A percentile compares a stretch with the other conserved stretches of the same genome.
phyloP scores from a whole-genome alignment of 2,329 filamentous ascomycete species.

The Colletotrichum shisoi region DNA sequence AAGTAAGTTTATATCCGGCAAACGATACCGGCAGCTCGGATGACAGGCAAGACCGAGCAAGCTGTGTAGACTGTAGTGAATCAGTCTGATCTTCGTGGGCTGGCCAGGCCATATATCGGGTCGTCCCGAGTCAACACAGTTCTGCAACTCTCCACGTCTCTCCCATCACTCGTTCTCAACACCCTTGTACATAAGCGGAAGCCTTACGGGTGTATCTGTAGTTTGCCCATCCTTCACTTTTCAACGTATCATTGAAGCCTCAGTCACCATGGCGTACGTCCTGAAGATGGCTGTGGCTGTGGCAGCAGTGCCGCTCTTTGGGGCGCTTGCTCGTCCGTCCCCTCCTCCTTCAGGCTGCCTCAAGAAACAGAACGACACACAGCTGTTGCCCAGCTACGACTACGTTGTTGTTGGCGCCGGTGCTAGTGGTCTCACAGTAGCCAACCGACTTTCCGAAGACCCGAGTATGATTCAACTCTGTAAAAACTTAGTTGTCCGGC shows the following conservation, averaged over 20 bases:
- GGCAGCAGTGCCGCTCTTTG: slow-evolving; percentile 33
- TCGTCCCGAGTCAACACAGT: slow-evolving; percentile 23
- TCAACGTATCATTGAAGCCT: slow-evolving; percentile 2
- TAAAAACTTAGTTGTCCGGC: background rate
- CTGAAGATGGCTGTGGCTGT: slow-evolving; percentile 30
- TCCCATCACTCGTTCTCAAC: slow-evolving; percentile 18
- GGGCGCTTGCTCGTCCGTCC: slow-evolving; percentile 30
- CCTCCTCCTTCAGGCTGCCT: slow-evolving; percentile 23
- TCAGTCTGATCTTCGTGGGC: slow-evolving; percentile 7
- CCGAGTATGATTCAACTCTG: slow-evolving; percentile 35
- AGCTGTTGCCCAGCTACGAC: slow-evolving; percentile 42
- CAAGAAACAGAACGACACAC: slow-evolving; percentile 11
- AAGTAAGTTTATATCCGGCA: slow-evolving; percentile 20
- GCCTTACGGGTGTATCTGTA: background rate
- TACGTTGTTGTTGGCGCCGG: slow-evolving; percentile 50
- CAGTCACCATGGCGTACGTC: slow-evolving; percentile 22
- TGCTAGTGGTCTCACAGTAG: slow-evolving; percentile 49
- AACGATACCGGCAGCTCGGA: slow-evolving; percentile 7
- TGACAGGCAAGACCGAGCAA: background rate
- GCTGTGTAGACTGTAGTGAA: slow-evolving; percentile 13
- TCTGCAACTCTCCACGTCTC: slow-evolving; percentile 11
- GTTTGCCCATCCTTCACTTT: slow-evolving; percentile 1
- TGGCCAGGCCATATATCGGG: slow-evolving; percentile 12
- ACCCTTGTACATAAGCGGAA: slow-evolving; percentile 26
- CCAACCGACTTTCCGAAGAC: slow-evolving; percentile 50